Percentiles rank a stretch among this genome's conserved stretches.
Conservation (phyloP, 2,329 filamentous ascomycete genomes). For the Dothistroma pini region DNA sequence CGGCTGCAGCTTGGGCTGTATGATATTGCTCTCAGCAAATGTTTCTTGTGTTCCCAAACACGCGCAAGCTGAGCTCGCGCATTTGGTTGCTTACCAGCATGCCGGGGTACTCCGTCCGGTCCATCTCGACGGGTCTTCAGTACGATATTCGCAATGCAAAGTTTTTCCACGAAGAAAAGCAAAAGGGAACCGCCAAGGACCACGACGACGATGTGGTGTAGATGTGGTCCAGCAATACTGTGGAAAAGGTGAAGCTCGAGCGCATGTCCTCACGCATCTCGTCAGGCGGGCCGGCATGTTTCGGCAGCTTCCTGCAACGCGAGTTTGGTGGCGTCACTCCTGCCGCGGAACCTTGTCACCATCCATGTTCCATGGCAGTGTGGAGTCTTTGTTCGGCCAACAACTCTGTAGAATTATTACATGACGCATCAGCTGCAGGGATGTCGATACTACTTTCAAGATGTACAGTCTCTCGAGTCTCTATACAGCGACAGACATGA, state of each 20-base stretch:
- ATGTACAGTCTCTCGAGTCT: no score
- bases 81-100: slow-evolving; percentile 70
- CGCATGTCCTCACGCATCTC: background rate
- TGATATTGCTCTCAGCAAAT: slow-evolving; percentile 7
- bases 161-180: background rate
- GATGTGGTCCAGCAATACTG: background rate
- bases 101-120: slow-evolving; percentile 85
- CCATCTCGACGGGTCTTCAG: slow-evolving; percentile 45
- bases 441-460: background rate
- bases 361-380: no score
- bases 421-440: background rate
- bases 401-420: background rate
- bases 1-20: slow-evolving; percentile 74
- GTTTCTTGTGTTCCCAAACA: background rate
- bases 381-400: background rate
- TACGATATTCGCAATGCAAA: background rate
- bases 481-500: no score
- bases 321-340: background rate
- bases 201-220: background rate
- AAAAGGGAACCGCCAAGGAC: background rate
- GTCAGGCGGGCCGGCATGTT: background rate
- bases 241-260: background rate
- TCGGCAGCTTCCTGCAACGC: background rate
- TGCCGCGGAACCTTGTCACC: background rate
- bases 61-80: background rate